A percentile compares a stretch with the other conserved stretches of the same genome.
These are phyloP conservation scores for Halophytophthora polymorphica DNA, from an alignment of 352 stramenopile genomes.

Conservation along the genomic window DNA sequence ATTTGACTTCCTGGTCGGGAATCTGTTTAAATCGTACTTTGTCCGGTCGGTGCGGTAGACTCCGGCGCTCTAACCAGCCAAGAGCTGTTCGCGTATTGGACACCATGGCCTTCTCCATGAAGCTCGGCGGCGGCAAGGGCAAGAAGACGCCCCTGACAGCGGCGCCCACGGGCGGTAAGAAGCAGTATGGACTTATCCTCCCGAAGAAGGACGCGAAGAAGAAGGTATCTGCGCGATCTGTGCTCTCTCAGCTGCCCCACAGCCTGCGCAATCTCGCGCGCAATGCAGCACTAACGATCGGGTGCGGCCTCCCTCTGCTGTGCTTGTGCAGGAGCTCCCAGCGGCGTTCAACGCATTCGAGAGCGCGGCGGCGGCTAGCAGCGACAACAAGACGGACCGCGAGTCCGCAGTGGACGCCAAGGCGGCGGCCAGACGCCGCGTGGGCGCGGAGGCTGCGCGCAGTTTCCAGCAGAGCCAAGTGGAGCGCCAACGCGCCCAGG, in stretches of 20 bases:
- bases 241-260: background rate
- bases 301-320: background rate
- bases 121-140: slow-evolving; percentile 39
- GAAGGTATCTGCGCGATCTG: slow-evolving; percentile 18
- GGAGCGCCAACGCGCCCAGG: slow-evolving; percentile 46
- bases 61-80: no score
- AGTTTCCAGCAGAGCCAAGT: slow-evolving; percentile 53
- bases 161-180: slow-evolving; percentile 12
- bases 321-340: slow-evolving; percentile 14
- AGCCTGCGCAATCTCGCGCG: slow-evolving; percentile 8
- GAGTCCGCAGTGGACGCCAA: slow-evolving; percentile 10
- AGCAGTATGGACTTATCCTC: slow-evolving; percentile 48
- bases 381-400: slow-evolving; percentile 1
- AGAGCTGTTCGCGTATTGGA: no score
- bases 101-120: slow-evolving; percentile 65
- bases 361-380: slow-evolving; percentile 17
- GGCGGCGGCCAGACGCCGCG: slow-evolving; percentile 20
- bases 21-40: no score
- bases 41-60: no score
- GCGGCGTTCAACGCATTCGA: slow-evolving; percentile 20
- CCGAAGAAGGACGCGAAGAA: slow-evolving; percentile 33
- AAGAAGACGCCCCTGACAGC: slow-evolving; percentile 25
- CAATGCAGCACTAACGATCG: background rate
- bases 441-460: slow-evolving; percentile 46
- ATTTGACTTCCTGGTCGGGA: no score